Evolutionary conservation across 345 rosid species (phyloP), one percentile per base, ranked within the genome.

Genomic region (Eucalyptus cloeziana): DNA sequence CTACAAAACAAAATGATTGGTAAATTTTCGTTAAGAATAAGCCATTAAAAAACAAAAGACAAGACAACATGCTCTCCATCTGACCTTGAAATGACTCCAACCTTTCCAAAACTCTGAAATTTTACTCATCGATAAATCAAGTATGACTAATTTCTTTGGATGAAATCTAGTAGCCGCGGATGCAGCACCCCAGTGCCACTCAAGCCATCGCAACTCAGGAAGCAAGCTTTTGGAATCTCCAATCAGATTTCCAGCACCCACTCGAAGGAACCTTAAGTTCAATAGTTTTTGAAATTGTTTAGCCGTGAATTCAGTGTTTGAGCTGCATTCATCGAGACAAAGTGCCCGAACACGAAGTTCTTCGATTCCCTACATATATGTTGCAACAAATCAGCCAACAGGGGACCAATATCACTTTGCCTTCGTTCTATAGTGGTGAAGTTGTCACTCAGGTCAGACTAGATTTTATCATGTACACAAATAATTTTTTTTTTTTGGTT

Each of bases 161-260:
- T 54, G n/a, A 44, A 89, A 87, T 15, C 37, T 45, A 12, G 43
- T 25, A 17, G 90, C 90, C 25, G 27, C 13, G 67, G 14, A 60
- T 6, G 49, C 40, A 40, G 4, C 4, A 40, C 4, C 1, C 40
- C 88, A 88, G 16, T 37, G 27, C 91, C 92, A 92, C 16, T 0
- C 91, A 92, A 92, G 79, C 91, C 90, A 92, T 47, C 89, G 86
- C 44, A 92, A 86, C 50, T 89, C 33, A 22, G 44, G 83, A 31
- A 89, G 69, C 51, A 89, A 4, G 30, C 52, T 4, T 49, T 85
- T 47, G 14, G 81, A 86, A 64, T 51, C 43, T 30, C 79, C 90
- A 43, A 17, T 45, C 4, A 89, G 64, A 49, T 0, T 49, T 44
- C 7, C 7, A 3, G 24, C 47, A 49, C 19, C 2, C 50, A 88